Evolutionary conservation across 2,329 filamentous ascomycete genomes (phyloP), one percentile per base, ranked within the genome.

Genomic region (Apiospora malaysiana): DNA sequence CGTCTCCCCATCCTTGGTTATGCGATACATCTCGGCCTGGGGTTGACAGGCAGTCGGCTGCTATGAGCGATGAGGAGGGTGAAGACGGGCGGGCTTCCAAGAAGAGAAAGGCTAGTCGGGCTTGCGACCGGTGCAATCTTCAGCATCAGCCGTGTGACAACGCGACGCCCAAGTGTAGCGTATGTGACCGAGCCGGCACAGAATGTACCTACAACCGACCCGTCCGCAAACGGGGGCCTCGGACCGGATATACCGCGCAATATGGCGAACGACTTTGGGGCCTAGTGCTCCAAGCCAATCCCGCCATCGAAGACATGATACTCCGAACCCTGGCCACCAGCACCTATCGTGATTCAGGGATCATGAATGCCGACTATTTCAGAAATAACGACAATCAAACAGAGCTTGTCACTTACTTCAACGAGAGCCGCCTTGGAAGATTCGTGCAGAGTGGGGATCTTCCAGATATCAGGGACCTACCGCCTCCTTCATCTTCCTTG

Each of bases 101-200:
- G 67, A 68, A 68, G 46, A 46, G 67, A 27, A 68, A 68, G 67
- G 67, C 67, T 40, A 68, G 67, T 68, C 67, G 67, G 21, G 67
- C 67, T 21, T 68, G 67, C 46, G 67, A 68, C 67, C 45, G 67
- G 45, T 68, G 67, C 67, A 68, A 68, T n/a, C 47, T 51, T n/a
- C 67, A 68, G 25, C 67, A 68, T 16, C 67, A 68, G n/a, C 67
- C 84, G 7, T 85, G 84, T 75, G 84, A 85, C 76, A 85, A 85
- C 72, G 82, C 82, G 67, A 77, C 79, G 63, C 84, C 84, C n/a
- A 81, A 83, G 65, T 85, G 84, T 73, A 80, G 82, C 74, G 83
- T 85, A 56, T 85, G 84, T 69, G 81, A 82, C 69, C 77, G 78
- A 23, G 78, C 78, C n/a, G 78, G 78, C 25, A 78, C 78, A 10